Conservation (phyloP, 768 basidiomycete species). For the Collybia sp. region DNA sequence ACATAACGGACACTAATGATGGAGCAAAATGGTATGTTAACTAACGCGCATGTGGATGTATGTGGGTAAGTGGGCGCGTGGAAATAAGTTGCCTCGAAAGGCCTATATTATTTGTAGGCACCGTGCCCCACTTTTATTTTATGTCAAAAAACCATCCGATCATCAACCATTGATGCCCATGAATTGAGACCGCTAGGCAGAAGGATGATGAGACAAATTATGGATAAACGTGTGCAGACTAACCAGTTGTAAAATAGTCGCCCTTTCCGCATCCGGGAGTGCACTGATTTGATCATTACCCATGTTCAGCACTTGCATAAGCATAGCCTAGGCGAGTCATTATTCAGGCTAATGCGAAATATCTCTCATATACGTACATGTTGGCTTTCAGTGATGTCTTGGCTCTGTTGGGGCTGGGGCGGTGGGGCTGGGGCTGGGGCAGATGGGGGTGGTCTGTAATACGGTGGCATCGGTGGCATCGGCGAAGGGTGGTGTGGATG, state of each 20-base stretch:
- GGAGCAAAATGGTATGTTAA: too few relatives aligned
- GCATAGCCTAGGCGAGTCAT: constrained; percentile 51
- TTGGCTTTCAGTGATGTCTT: constrained; percentile 49
- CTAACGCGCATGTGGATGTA: too few relatives aligned
- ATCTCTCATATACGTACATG: constrained; percentile 22
- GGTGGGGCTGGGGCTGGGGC: constrained; percentile 22
- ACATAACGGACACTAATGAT: too few relatives aligned
- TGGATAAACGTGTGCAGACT: constrained; percentile 7
- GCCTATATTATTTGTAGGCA: too few relatives aligned
- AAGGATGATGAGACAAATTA: neutral
- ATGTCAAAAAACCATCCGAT: neutral
- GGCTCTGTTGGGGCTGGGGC: constrained; percentile 21
- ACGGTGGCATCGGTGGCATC: constrained; percentile 28
- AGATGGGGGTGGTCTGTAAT: constrained; percentile 28
- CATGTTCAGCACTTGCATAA: constrained; percentile 82
- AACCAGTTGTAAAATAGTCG: constrained; percentile 79
- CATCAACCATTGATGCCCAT: constrained; percentile 24
- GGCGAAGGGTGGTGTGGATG: constrained; percentile 17
- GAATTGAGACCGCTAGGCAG: constrained; percentile 30
- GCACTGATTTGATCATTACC: constrained; percentile 80
- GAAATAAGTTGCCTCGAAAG: too few relatives aligned
- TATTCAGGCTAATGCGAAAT: neutral
- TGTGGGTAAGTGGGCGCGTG: too few relatives aligned
- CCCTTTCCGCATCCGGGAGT: constrained; percentile 72
- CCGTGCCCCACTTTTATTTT: neutral